Evolutionary conservation across 169 alveolate species (phyloP).

Genomic region (Theileria equi): DNA sequence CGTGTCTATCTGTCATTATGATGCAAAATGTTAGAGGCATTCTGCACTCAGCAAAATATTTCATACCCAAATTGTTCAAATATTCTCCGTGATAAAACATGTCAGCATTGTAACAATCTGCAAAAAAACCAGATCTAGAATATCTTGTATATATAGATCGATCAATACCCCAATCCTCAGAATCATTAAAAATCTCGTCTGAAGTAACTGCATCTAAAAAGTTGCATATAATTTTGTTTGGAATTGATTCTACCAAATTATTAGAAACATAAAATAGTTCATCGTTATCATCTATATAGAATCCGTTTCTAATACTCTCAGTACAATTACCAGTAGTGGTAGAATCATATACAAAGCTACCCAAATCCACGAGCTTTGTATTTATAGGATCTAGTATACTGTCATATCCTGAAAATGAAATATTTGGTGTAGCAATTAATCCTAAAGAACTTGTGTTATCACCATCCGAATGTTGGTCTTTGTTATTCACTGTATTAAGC

Average conservation of each 20-base stretch:
- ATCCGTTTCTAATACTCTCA: background rate
- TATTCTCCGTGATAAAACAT: constrained; percentile 47
- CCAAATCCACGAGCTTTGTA: background rate
- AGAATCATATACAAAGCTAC: constrained; percentile 5
- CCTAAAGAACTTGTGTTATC: constrained; percentile 6
- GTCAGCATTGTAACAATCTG: constrained; percentile 62
- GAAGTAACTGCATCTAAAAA: constrained; percentile 36
- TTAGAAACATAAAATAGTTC: background rate
- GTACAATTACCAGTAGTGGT: background rate
- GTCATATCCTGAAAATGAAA: no score
- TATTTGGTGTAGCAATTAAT: background rate
- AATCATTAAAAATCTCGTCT: background rate
- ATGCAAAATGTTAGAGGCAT: constrained; percentile 55
- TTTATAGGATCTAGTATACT: background rate
- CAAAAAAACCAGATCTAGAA: constrained; percentile 60
- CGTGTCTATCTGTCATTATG: constrained; percentile 36
- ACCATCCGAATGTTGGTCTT: no score
- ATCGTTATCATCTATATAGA: background rate
- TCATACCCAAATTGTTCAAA: constrained; percentile 15
- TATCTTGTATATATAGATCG: constrained; percentile 55
- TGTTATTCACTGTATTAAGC: no score
- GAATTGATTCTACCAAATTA: constrained; percentile 1
- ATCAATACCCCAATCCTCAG: constrained; percentile 67
- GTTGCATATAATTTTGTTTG: constrained; percentile 13
- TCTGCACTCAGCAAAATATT: constrained; percentile 54